Percentiles rank a stretch among this genome's conserved stretches.
Evolutionary conservation across 1,284 basidiomycete species (phyloP).

Genomic region (Rhodotorula sp.): DNA sequence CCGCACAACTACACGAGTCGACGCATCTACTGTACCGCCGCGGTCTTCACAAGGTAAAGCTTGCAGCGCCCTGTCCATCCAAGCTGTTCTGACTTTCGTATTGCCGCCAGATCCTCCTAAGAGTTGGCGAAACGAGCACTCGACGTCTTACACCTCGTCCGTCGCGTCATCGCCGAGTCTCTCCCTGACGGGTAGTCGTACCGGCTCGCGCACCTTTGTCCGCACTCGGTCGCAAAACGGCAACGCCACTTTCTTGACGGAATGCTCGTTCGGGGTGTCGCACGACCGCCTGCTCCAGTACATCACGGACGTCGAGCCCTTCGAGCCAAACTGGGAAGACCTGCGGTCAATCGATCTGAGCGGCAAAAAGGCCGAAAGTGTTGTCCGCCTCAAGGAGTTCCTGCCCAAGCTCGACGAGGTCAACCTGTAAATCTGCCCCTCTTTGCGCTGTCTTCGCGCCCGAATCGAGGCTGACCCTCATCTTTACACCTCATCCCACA

Average conservation of each 20-base stretch:
- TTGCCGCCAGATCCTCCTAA: no score
- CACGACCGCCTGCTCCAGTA: constrained; percentile 86
- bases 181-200: not conserved
- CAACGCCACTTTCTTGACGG: constrained; percentile 79
- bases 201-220: constrained; percentile 39
- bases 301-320: constrained; percentile 93
- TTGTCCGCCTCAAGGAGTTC: constrained; percentile 90
- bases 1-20: not conserved
- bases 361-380: constrained; percentile 76
- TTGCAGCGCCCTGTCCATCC: no score
- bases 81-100: no score
- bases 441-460: not conserved
- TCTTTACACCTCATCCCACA: constrained; percentile 8
- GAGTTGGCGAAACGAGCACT: no score
- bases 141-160: not conserved
- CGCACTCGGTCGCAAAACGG: constrained; percentile 31
- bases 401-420: constrained; percentile 79
- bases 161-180: no score
- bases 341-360: constrained; percentile 75
- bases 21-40: no score
- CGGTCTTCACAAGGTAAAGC: no score
- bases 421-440: constrained; percentile 63
- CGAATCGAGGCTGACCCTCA: not conserved
- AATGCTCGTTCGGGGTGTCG: constrained; percentile 90
- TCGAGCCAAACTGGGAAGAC: constrained; percentile 90